phyloP scores from a whole-genome alignment of 345 rosid species.

The Geranium brycei region DNA sequence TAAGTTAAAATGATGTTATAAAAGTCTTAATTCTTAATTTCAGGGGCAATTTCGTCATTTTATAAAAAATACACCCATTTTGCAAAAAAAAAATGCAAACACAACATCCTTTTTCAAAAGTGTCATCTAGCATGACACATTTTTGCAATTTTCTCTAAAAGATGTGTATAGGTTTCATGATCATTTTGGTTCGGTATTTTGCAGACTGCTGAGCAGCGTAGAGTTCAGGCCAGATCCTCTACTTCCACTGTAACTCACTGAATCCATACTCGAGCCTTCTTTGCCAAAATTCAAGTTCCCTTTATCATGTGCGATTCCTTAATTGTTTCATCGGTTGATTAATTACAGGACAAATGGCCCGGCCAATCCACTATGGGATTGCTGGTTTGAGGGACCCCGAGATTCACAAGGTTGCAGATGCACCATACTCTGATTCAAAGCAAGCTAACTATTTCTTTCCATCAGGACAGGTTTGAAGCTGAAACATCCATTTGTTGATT shows the following conservation, averaged over 20 bases:
- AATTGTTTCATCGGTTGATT: neutral
- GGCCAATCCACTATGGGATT: constrained; percentile 55
- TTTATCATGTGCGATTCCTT: neutral
- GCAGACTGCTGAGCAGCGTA: constrained; percentile 47
- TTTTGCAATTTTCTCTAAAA: too few species aligned
- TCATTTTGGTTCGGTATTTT: constrained; percentile 5
- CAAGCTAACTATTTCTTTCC: too few species aligned
- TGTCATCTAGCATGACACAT: too few species aligned
- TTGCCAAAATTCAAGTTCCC: neutral
- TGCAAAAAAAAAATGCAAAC: too few species aligned
- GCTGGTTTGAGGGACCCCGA: constrained; percentile 72
- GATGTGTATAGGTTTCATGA: neutral
- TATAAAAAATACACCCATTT: too few species aligned
- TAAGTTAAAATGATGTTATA: too few species aligned
- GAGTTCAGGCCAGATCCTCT: constrained; percentile 68
- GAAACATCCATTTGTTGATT: neutral
- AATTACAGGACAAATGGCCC: constrained; percentile 67
- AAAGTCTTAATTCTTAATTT: too few species aligned
- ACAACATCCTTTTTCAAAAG: too few species aligned
- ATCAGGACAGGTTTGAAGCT: neutral
- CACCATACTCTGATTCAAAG: constrained; percentile 39
- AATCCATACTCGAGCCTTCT: neutral
- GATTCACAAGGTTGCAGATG: constrained; percentile 66
- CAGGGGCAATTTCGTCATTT: too few species aligned
- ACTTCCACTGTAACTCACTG: constrained; percentile 44